Conservation (phyloP, 306 rosid genomes). For the Dalbergia cochinchinensis region DNA sequence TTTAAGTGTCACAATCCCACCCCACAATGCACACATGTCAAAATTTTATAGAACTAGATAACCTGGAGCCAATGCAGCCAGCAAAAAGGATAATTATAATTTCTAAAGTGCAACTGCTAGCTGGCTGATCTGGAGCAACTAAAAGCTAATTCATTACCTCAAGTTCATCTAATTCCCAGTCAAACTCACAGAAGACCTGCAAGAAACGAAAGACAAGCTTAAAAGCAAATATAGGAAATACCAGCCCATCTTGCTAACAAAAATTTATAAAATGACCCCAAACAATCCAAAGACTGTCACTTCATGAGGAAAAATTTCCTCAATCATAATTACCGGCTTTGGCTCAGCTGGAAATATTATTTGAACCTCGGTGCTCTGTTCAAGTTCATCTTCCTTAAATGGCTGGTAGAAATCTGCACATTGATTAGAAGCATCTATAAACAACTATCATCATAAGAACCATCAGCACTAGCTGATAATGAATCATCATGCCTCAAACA, state of each 20-base stretch:
- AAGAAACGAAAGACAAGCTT: constrained; percentile 34
- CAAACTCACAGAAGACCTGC: constrained; percentile 87
- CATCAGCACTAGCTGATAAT: constrained; percentile 22
- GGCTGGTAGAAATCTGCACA: constrained; percentile 83
- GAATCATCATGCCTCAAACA: constrained; percentile 13
- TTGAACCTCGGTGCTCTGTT: constrained; percentile 88
- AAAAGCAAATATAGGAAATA: constrained; percentile 16
- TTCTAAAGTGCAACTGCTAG: constrained; percentile 21
- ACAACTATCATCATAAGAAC: constrained; percentile 15
- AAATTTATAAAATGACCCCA: not conserved
- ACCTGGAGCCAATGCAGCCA: constrained; percentile 2
- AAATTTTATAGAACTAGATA: constrained; percentile 28
- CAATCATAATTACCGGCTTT: constrained; percentile 69
- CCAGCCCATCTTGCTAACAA: constrained; percentile 6
- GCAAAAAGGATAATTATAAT: constrained; percentile 12
- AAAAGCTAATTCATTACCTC: constrained; percentile 62
- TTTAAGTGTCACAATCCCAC: constrained; percentile 5
- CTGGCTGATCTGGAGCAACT: constrained; percentile 20
- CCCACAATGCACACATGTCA: constrained; percentile 5
- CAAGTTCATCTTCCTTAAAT: constrained; percentile 83
- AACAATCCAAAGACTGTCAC: constrained; percentile 16
- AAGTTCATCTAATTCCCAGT: constrained; percentile 89
- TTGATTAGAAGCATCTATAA: constrained; percentile 34
- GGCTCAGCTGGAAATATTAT: constrained; percentile 75
- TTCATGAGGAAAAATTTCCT: not conserved